Evolutionary conservation across 768 basidiomycete species (phyloP).

Genomic region (Guyanaporus albipodus): DNA sequence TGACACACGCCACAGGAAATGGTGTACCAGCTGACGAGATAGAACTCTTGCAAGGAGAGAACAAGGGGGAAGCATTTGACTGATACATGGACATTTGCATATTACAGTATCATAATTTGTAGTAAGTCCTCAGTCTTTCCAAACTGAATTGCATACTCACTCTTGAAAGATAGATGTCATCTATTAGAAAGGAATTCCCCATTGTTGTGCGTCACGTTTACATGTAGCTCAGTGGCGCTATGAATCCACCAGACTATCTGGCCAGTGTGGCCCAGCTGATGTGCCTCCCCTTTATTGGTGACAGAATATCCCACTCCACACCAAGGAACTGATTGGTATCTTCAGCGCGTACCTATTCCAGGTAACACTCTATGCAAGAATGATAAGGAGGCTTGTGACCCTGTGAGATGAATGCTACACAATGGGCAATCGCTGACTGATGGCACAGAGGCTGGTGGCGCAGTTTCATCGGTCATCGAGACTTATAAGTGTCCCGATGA

Average conservation of each 20-base stretch:
- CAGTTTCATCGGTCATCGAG: conserved; percentile 3
- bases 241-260: not conserved
- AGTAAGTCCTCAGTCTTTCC: conserved; percentile 11
- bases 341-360: not conserved
- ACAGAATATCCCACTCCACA: too few relatives aligned
- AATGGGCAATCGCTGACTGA: not conserved
- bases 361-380: not conserved
- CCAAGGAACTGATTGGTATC: not conserved
- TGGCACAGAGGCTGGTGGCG: not conserved
- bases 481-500: conserved; percentile 1
- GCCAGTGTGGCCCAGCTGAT: not conserved
- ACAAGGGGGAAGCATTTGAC: conserved; percentile 16
- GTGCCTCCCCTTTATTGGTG: too few relatives aligned
- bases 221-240: not conserved
- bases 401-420: conserved; percentile 6
- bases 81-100: conserved; percentile 7
- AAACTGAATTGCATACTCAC: not conserved
- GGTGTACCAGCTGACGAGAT: conserved; percentile 6
- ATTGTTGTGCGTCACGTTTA: not conserved
- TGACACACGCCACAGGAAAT: not conserved
- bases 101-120: conserved; percentile 5
- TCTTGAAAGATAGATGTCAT: conserved; percentile 9
- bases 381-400: not conserved
- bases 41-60: conserved; percentile 13
- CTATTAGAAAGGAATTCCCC: not conserved